Conservation (phyloP, 306 rosid species). For the Cicer bijugum region DNA sequence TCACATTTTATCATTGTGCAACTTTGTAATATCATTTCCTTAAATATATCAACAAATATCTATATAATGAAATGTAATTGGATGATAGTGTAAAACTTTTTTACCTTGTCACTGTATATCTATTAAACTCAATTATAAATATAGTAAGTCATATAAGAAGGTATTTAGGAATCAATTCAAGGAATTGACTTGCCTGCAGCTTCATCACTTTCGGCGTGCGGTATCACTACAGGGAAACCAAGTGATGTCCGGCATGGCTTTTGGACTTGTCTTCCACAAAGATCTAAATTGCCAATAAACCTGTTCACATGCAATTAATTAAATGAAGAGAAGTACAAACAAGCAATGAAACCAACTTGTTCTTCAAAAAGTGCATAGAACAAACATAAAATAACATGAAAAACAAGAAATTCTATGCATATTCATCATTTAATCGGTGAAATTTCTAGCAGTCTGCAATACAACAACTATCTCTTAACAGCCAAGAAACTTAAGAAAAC, state of each 20-base stretch:
- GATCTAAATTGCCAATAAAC: constrained; percentile 82
- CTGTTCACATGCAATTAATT: constrained; percentile 48
- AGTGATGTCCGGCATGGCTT: constrained; percentile 88
- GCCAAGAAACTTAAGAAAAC: neutral
- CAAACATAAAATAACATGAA: neutral
- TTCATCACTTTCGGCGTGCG: constrained; percentile 87
- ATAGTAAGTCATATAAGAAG: neutral
- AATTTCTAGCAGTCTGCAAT: neutral
- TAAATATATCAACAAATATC: too few species aligned
- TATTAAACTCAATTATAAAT: neutral
- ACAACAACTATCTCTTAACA: neutral
- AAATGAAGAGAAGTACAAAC: neutral
- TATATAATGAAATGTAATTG: too few species aligned
- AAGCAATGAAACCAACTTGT: constrained; percentile 21
- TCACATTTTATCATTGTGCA: too few species aligned
- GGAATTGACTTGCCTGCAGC: constrained; percentile 69
- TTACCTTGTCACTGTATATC: too few species aligned
- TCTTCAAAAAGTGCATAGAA: neutral
- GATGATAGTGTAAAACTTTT: too few species aligned
- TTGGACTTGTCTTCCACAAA: constrained; percentile 89
- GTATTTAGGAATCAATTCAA: constrained; percentile 13
- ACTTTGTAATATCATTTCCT: too few species aligned
- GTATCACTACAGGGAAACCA: constrained; percentile 94
- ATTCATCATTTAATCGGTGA: neutral
- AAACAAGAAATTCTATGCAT: neutral